Percentiles rank a stretch among this genome's conserved stretches.
phyloP scores from a whole-genome alignment of 176 grass and related monocot species.

The Guadua angustifolia region DNA sequence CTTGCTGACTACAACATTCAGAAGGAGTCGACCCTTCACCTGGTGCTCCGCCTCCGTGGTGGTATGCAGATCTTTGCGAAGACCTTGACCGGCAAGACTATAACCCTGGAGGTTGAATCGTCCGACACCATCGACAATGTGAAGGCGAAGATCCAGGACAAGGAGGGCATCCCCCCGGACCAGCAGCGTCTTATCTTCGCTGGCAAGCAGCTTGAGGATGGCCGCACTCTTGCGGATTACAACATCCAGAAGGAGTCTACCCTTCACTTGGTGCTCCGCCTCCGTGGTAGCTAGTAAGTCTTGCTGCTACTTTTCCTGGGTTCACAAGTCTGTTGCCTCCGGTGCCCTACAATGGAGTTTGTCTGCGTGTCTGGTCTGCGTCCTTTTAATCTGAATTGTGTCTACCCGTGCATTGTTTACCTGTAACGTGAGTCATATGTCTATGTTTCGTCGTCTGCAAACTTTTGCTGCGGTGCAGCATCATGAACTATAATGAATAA shows the following conservation, averaged over 20 bases:
- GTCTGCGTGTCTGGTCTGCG: background rate
- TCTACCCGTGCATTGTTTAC: background rate
- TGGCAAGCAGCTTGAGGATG: conserved; percentile 68
- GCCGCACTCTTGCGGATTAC: conserved; percentile 57
- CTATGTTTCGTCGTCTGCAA: conserved; percentile 6
- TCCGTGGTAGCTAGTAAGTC: conserved; percentile 50
- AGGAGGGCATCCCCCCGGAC: conserved; percentile 75
- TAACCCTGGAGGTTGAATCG: conserved; percentile 57
- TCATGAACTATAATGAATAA: conserved; percentile 36
- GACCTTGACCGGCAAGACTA: conserved; percentile 73
- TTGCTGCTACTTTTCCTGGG: background rate
- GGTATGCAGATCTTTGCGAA: conserved; percentile 74
- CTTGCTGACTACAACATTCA: conserved; percentile 76
- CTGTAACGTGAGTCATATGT: conserved; percentile 9
- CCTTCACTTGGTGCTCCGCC: conserved; percentile 68
- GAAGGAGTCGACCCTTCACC: conserved; percentile 78
- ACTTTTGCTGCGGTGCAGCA: background rate
- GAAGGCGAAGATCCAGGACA: conserved; percentile 79
- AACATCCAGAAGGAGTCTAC: conserved; percentile 83
- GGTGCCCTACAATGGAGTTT: conserved; percentile 1
- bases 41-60: conserved; percentile 45
- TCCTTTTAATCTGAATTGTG: background rate
- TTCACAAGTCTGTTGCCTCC: conserved; percentile 15
- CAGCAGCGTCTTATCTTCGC: conserved; percentile 73
- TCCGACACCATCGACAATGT: conserved; percentile 73